Percentiles rank a stretch among this genome's conserved stretches.
phyloP scores from a whole-genome alignment of 2,329 filamentous ascomycete species.

The Pezizomycotina sp. region DNA sequence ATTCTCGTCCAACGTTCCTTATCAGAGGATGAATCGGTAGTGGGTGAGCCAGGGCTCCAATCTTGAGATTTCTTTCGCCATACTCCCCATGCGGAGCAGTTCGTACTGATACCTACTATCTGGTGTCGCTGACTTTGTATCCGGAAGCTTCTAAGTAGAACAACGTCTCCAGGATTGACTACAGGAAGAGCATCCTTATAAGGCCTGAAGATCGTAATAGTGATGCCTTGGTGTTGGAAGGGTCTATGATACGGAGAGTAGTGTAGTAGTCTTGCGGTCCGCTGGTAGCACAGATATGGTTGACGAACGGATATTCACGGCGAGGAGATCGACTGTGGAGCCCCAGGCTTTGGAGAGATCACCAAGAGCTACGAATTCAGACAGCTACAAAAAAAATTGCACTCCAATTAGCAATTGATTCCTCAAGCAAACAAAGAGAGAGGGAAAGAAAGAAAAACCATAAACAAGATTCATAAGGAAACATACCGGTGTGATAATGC shows the following conservation, averaged over 20 bases:
- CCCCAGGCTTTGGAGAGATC: conserved; percentile 19
- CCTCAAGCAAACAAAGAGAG: background rate
- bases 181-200: conserved; percentile 21
- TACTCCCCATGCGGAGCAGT: conserved; percentile 11
- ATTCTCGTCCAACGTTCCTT: too few relatives aligned
- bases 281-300: conserved; percentile 16
- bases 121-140: conserved; percentile 11
- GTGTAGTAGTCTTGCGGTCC: conserved; percentile 22
- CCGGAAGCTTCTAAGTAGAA: conserved; percentile 22
- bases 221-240: conserved; percentile 20
- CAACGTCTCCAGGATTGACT: conserved; percentile 22
- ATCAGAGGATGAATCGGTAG: too few relatives aligned
- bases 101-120: conserved; percentile 8
- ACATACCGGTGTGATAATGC: conserved; percentile 19
- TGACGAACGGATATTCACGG: conserved; percentile 19
- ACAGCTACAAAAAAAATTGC: conserved; percentile 12
- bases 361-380: conserved; percentile 23
- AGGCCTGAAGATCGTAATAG: conserved; percentile 20
- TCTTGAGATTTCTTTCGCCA: conserved; percentile 11
- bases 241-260: conserved; percentile 22
- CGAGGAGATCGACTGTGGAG: conserved; percentile 21
- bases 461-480: background rate
- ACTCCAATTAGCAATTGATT: background rate
- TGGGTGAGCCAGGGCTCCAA: too few relatives aligned
- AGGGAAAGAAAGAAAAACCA: background rate